Evolutionary conservation across 2,329 filamentous ascomycete species (phyloP).

Genomic region (Neofusicoccum cordaticola): DNA sequence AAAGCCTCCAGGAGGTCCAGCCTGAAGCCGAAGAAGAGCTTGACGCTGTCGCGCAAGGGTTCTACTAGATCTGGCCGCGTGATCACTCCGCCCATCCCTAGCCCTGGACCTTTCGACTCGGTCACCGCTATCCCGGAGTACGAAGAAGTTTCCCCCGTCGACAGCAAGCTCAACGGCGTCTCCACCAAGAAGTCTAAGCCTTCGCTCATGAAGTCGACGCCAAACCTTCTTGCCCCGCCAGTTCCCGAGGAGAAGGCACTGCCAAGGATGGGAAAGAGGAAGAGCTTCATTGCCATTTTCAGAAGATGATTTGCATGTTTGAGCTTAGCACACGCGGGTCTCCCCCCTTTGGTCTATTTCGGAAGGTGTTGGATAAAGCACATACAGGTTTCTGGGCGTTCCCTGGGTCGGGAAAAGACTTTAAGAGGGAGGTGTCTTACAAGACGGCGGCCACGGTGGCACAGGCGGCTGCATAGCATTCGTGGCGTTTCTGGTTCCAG

Average conservation of each 20-base stretch:
- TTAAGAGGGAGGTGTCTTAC: not conserved
- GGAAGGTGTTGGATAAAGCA: not conserved
- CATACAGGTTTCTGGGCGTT: not conserved
- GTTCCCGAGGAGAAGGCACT: conserved; percentile 30
- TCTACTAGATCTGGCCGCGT: conserved; percentile 30
- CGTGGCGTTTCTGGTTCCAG: conserved; percentile 14
- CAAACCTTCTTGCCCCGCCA: conserved; percentile 27
- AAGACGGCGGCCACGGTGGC: not conserved
- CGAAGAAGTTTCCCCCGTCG: conserved; percentile 20
- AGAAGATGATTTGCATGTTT: conserved; percentile 25
- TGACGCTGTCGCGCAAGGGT: conserved; percentile 32
- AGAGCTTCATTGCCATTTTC: conserved; percentile 47
- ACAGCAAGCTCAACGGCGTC: conserved; percentile 24
- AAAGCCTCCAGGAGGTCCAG: conserved; percentile 34
- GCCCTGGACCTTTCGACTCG: conserved; percentile 35
- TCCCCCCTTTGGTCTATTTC: not conserved
- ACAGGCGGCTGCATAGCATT: conserved; percentile 15
- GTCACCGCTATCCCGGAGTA: conserved; percentile 27
- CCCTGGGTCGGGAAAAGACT: not conserved
- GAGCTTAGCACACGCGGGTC: not conserved
- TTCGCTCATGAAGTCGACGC: conserved; percentile 13
- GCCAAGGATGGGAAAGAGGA: conserved; percentile 45
- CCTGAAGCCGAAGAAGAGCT: conserved; percentile 36
- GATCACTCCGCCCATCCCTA: conserved; percentile 32
- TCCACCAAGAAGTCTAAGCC: conserved; percentile 20